Base-by-base conservation (phyloP, 1,139 yeast genomes). In the Kodamaea arcana region DNA sequence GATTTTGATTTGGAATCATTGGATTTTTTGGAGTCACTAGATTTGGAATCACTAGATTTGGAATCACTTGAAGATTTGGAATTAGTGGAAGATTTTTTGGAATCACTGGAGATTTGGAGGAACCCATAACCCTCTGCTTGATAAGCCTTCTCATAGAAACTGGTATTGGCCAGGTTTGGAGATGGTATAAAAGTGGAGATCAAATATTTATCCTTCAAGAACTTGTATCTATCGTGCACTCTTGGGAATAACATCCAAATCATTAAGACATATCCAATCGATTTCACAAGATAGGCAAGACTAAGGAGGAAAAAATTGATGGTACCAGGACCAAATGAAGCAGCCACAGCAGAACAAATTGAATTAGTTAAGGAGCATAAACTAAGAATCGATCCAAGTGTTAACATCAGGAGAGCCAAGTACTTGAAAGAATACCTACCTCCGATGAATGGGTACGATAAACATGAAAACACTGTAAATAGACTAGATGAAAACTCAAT, bases 161-260 rank as follows among this genome's bases (percentile, higher is more conserved):
- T n/a, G 12, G 29, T 15, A 8, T 14, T 11, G 3, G 39, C 18
- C 12, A 28, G 16, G 6, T 32, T 35, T 9, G 37, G 36, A 3
- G 44, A 40, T 4, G 40, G 39, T n/a, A 20, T 20, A 27, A 41
- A 41, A 7, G 30, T 15, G n/a, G 33, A 24, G 35, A 41, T 36
- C 26, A 34, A 13, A 21, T 16, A 12, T 25, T 32, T 32, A 12
- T 36, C 44, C 24, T 27, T 27, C 5, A 39, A 29, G 9, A 10
- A 7, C 11, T 7, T n/a, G 27, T 24, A n/a, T 24, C 23, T 28
- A 5, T 28, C 23, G 4, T 17, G 20, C 12, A 17, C 12, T 4
- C 15, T 9, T 9, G 31, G 23, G 10, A 11, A 11, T 11, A 13
- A 28, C 12, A 15, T 10, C 31, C 31, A 28, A 28, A 16, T 14